Conservation (phyloP, 768 basidiomycete genomes). For the Lyophyllum atratum region DNA sequence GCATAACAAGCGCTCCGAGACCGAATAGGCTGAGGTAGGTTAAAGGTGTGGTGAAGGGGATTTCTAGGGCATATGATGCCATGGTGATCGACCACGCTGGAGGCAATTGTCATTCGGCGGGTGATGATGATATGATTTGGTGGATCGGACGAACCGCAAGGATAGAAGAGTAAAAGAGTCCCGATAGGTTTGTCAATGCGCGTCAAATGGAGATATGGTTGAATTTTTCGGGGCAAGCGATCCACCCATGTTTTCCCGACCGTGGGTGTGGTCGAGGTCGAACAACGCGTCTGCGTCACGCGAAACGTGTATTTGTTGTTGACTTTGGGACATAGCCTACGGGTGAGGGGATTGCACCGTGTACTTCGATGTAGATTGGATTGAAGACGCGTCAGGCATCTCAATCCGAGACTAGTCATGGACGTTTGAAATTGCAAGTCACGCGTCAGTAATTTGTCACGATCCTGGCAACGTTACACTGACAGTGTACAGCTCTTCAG, state of each 20-base stretch:
- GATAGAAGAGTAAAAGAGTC: conserved; percentile 87
- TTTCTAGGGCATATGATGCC: conserved; percentile 80
- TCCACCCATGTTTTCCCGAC: conserved; percentile 62
- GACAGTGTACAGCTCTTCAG: neutral
- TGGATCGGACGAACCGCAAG: conserved; percentile 70
- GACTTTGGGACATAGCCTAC: neutral
- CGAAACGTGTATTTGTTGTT: neutral
- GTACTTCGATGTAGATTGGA: neutral
- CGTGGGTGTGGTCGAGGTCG: conserved; percentile 2
- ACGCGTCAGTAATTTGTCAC: neutral
- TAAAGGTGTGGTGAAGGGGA: conserved; percentile 67
- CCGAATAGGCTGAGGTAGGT: conserved; percentile 85
- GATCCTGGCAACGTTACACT: neutral
- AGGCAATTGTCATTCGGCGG: conserved; percentile 1
- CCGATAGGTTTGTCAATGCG: conserved; percentile 97
- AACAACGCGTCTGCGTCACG: conserved; percentile 10
- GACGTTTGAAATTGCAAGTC: neutral
- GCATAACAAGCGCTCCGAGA: conserved; percentile 90
- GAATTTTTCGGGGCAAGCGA: conserved; percentile 53
- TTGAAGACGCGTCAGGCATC: conserved; percentile 15
- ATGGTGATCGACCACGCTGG: conserved; percentile 98
- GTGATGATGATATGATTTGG: neutral
- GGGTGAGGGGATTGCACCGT: neutral
- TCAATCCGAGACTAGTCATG: conserved; percentile 8
- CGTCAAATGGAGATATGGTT: conserved; percentile 84